phyloP scores from a whole-genome alignment of 148 eudicot genomes.

The Arbutus unedo region DNA sequence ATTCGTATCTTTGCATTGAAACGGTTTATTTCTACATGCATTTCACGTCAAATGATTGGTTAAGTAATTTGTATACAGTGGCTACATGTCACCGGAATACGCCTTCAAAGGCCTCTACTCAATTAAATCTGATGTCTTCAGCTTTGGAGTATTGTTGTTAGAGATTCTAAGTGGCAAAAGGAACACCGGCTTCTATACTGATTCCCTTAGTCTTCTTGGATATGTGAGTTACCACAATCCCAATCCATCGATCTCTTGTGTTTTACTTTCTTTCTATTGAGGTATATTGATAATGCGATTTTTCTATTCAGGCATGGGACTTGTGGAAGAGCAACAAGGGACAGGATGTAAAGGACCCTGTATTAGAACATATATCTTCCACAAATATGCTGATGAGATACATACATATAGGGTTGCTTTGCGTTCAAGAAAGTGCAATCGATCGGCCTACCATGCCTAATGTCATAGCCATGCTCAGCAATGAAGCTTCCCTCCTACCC shows the following conservation, averaged over 20 bases:
- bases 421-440: slow-evolving; percentile 10
- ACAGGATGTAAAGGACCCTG: too few relatives aligned
- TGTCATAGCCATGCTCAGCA: too few relatives aligned
- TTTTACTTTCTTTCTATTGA: not conserved
- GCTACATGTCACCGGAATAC: slow-evolving; percentile 1
- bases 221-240: not conserved
- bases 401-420: not conserved
- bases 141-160: not conserved
- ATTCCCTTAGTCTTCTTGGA: not conserved
- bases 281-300: too few relatives aligned
- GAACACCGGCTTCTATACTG: not conserved
- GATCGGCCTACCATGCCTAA: not conserved
- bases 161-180: not conserved
- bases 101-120: not conserved
- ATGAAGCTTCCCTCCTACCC: not conserved
- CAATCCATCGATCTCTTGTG: not conserved
- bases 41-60: not conserved
- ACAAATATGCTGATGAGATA: not conserved
- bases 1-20: not conserved
- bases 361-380: not conserved
- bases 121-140: slow-evolving; percentile 10
- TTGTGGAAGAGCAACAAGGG: too few relatives aligned
- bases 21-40: not conserved
- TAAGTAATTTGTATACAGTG: not conserved
- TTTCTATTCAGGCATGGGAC: too few relatives aligned